Conservation (phyloP, 2,329 filamentous ascomycete genomes). For the Fusarium globosum region DNA sequence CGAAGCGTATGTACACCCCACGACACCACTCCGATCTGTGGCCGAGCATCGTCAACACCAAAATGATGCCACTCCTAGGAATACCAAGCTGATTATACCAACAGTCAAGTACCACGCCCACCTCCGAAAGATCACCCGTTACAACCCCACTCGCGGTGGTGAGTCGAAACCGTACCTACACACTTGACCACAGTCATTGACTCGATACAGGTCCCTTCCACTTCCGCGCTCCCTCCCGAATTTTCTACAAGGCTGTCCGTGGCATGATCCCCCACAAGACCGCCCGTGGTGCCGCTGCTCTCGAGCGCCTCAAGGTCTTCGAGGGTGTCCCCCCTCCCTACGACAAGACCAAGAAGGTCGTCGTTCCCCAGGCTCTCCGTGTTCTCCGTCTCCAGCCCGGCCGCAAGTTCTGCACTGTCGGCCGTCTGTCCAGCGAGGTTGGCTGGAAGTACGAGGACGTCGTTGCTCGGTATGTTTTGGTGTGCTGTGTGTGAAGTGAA, state of each 20-base stretch:
- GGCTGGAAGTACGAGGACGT: slow-evolving; percentile 99
- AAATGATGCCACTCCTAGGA: slow-evolving; percentile 6
- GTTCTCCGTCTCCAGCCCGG: slow-evolving; percentile 97
- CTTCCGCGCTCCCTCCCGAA: slow-evolving; percentile 98
- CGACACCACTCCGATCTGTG: slow-evolving; percentile 32
- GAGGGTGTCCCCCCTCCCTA: slow-evolving; percentile 99
- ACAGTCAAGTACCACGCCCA: slow-evolving; percentile 99
- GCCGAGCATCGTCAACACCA: slow-evolving; percentile 30
- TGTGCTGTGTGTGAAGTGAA: not conserved
- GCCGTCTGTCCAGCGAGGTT: slow-evolving; percentile 97
- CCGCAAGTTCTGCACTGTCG: slow-evolving; percentile 99
- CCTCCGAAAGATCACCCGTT: slow-evolving; percentile 99
- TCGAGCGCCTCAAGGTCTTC: slow-evolving; percentile 99
- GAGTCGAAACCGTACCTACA: slow-evolving; percentile 56
- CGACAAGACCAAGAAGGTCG: slow-evolving; percentile 99
- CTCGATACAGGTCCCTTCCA: slow-evolving; percentile 87
- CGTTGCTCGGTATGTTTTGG: slow-evolving; percentile 86
- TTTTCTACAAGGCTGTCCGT: slow-evolving; percentile 99
- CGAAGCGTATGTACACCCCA: slow-evolving; percentile 87
- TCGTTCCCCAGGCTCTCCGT: slow-evolving; percentile 97
- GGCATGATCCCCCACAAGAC: slow-evolving; percentile 99
- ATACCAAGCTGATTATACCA: slow-evolving; percentile 58
- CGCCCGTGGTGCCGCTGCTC: slow-evolving; percentile 91
- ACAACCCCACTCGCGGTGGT: slow-evolving; percentile 99
- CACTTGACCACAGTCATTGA: slow-evolving; percentile 50